Evolutionary conservation across 257 asterid genomes (phyloP), one percentile per base, ranked within the genome.

Genomic region (Solanum lycopersicoides): DNA sequence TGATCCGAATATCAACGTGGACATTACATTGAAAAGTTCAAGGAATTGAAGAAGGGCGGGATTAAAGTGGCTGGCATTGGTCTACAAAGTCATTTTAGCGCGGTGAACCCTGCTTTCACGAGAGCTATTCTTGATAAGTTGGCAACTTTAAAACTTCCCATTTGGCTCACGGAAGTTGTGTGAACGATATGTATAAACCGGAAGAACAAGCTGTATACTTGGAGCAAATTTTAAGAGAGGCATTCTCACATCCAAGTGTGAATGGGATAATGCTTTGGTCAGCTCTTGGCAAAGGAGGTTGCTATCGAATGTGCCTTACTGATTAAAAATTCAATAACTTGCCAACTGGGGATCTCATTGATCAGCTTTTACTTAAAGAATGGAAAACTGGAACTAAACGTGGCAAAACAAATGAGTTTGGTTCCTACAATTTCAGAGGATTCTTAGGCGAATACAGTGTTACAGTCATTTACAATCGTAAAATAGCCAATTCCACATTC

Each of bases 131-230:
- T 95, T 20, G 98, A 95, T 74, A 93, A 95, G 88, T 83, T 93
- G 74, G 94, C 94, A 0, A 90, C 89, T 0, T 28, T 94, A 6
- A 30, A 68, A 20, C 94, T 94, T 86, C 96, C 97, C 5, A 93
- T 95, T 37, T 95, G 95, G 97, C 92, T 7, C 95, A 95, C n/a
- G n/a, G n/a, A n/a, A n/a, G n/a, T n/a, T n/a, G n/a, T 50, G 92
- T 93, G 35, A 90, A 87, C 87, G 84, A 75, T 1, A 82, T 11
- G 7, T 60, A 83, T 44, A 92, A 86, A 87, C 91, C 80, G 42
- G 87, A 91, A 86, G 88, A 86, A 39, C 90, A 90, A 23, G 89
- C 83, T 0, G 39, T 34, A 20, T 53, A 86, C 72, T 79, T 79
- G 41, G 84, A 79, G 23, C 20, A 47, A 80, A 80, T 80, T 9